Evolutionary conservation across 2,329 filamentous ascomycete species (phyloP), one percentile per base, ranked within the genome.

Genomic region (Tolypocladium album): DNA sequence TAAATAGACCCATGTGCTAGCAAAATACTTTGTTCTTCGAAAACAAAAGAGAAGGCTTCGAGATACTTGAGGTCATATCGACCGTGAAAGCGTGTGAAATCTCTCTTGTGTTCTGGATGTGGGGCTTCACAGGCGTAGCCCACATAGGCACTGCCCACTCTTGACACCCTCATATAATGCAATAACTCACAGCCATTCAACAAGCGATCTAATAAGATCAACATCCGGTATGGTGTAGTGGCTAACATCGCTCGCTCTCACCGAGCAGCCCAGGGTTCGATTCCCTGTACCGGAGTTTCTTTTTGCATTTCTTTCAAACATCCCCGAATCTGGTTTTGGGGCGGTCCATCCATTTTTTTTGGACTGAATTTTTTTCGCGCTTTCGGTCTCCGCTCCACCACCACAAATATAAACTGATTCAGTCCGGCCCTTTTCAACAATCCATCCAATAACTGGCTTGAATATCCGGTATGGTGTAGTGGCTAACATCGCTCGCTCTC

Each of bases 401-500:
- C 13, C 17, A 50, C 12, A 50, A 24, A 20, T 50, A 50, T 50
- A 7, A 50, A 50, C 15, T 3, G 24, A 31, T 50, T 50, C 47
- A 50, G 47, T 50, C 24, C 45, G 12, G 17, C 45, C 45, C 45
- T 7, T 13, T 50, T 17, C 45, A 15, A 50, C 45, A 50, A 50
- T 31, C 8, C 47, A 50, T 50, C 24, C 24, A 31, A 31, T 17
- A 50, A 24, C 8, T 50, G 47, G 15, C 24, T 20, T 20, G 13
- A 15, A 13, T 65, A 45, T 70, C 68, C 68, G 68, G 66, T 69
- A 70, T 71, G 69, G 69, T 71, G 69, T 71, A 71, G 69, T 71
- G 69, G 69, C 69, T 70, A 71, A 71, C 69, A 71, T 71, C 69
- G 69, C 69, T 71, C 69, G 69, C 62, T 66, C 64, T 65, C 62